Base-by-base conservation (phyloP, 1,139 yeast species). In the Ashbya aceris region DNA sequence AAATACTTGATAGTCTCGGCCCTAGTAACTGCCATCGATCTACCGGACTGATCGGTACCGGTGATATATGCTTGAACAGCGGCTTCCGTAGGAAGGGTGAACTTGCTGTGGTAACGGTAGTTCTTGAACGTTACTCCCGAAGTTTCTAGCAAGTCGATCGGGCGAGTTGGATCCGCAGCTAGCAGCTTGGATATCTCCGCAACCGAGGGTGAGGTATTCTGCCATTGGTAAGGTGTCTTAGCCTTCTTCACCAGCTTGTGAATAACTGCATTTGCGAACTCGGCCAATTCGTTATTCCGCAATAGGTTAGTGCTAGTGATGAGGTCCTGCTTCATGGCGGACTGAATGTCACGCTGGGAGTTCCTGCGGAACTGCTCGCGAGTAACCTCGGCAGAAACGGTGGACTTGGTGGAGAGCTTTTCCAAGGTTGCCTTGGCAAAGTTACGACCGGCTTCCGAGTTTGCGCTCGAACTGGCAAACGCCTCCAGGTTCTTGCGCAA, bases 231-330 rank as follows among this genome's bases (percentile, higher is more conserved):
- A 45, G 50, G 87, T 73, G 44, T 69, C 68, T 58, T 81, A 73
- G 47, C 77, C 72, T 67, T 85, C 77, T 55, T 73, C 68, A 53
- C 81, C 73, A 56, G 83, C 73, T 64, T 85, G 41, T 58, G 59
- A 30, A 51, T 54, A 7, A 55, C 52, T 30, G 59, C 61, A 76
- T 50, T 84, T 78, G 51, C 73, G 62, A 45, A 91, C 91, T 54
- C 95, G 89, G 62, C 79, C 82, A 58, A 72, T 9, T 76, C 83
- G 10, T 76, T 71, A 42, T 72, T 69, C 35, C 68, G 62, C 79
- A 84, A 77, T 64, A 87, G 73, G 60, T 84, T 79, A 44, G 85
- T 76, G 32, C 96, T 95, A 27, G 91, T 67, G 45, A 73, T 70
- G 64, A 85, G 70, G 63, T 91, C 98, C 52, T 77, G 74, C 53